A percentile compares a stretch with the other conserved stretches of the same genome.
Conservation (phyloP, 2,329 filamentous ascomycete species). For the Botryotinia globosa region DNA sequence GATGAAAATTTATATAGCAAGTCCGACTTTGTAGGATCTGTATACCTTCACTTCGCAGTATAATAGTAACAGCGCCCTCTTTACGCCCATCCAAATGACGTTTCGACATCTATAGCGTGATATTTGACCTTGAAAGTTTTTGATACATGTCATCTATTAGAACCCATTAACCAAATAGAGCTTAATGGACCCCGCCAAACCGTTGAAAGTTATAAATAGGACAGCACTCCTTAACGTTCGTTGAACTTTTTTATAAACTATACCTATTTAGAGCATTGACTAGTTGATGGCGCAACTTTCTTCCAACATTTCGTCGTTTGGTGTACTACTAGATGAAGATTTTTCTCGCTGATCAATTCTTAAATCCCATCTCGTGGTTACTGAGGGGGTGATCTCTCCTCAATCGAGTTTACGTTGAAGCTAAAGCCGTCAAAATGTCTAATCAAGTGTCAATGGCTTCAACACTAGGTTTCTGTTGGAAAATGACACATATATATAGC, state of each 20-base stretch:
- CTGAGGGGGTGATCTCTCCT: background rate
- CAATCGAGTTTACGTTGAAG: background rate
- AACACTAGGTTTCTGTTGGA: background rate
- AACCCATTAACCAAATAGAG: background rate
- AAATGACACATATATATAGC: background rate
- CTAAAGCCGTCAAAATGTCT: background rate
- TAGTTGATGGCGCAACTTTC: accelerated
- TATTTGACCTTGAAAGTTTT: background rate
- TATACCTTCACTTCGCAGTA: background rate
- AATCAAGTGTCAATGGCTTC: background rate
- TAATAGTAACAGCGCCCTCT: background rate
- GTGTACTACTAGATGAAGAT: background rate
- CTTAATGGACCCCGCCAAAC: background rate
- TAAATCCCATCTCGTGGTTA: accelerated
- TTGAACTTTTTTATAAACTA: background rate
- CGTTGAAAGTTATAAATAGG: background rate
- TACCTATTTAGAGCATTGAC: background rate
- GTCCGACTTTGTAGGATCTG: background rate
- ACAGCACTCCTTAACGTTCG: background rate
- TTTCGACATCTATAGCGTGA: background rate
- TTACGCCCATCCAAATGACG: background rate
- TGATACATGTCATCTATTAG: background rate
- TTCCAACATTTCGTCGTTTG: background rate
- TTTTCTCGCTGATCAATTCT: background rate
- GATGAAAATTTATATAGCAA: background rate